Conservation (phyloP, 2,329 filamentous ascomycete genomes). For the Alternaria arbusti region DNA sequence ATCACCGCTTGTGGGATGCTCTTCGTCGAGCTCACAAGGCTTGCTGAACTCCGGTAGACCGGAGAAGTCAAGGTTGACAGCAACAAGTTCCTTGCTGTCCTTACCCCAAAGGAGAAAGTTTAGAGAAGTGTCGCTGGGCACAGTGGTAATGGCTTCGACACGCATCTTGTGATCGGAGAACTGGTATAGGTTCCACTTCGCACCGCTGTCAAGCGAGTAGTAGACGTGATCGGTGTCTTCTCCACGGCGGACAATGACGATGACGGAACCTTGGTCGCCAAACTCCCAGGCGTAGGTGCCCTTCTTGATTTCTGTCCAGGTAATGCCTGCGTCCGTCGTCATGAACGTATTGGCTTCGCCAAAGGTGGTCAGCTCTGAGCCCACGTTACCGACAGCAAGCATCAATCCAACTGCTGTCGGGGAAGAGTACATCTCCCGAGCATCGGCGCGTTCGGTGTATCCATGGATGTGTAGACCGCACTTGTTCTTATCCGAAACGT, state of each 20-base stretch:
- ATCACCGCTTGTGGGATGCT: slow-evolving; percentile 66
- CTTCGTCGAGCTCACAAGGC: slow-evolving; percentile 72
- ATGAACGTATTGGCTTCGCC: slow-evolving; percentile 88
- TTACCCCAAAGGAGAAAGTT: slow-evolving; percentile 91
- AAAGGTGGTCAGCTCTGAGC: slow-evolving; percentile 68
- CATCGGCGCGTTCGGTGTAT: slow-evolving; percentile 88
- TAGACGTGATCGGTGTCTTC: slow-evolving; percentile 71
- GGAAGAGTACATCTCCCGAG: slow-evolving; percentile 85
- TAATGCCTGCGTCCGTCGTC: slow-evolving; percentile 87
- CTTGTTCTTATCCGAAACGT: slow-evolving; percentile 62
- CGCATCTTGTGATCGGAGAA: slow-evolving; percentile 74
- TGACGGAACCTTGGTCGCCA: slow-evolving; percentile 91
- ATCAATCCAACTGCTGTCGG: slow-evolving; percentile 87
- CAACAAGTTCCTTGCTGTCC: slow-evolving; percentile 64
- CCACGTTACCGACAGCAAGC: slow-evolving; percentile 92
- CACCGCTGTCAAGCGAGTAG: slow-evolving; percentile 83
- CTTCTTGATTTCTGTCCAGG: slow-evolving; percentile 84
- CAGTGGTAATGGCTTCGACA: slow-evolving; percentile 82
- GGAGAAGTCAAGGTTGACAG: slow-evolving; percentile 88
- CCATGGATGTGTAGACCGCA: slow-evolving; percentile 94
- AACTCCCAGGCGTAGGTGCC: slow-evolving; percentile 93
- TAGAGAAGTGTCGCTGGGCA: slow-evolving; percentile 85
- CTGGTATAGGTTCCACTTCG: slow-evolving; percentile 75
- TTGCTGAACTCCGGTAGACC: slow-evolving; percentile 70
- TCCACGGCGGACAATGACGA: slow-evolving; percentile 81